Conservation (phyloP, 2,329 filamentous ascomycete species). For the Cercospora citrullina region DNA sequence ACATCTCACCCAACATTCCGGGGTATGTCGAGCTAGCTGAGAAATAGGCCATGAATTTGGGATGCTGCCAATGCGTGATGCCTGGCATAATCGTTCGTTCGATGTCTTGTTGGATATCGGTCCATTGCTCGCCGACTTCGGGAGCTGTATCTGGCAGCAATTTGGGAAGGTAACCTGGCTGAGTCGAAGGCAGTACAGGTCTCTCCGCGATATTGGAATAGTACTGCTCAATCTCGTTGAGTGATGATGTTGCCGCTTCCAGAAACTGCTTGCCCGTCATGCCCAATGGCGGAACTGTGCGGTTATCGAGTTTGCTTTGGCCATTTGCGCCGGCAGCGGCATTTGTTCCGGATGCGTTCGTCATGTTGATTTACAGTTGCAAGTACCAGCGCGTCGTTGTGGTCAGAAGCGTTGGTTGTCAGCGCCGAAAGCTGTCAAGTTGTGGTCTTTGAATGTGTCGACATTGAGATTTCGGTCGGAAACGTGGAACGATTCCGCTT, state of each 20-base stretch:
- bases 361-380: neutral
- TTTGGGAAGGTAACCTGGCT: slow-evolving; percentile 81
- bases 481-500: slow-evolving; percentile 7
- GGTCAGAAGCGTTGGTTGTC: neutral
- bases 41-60: slow-evolving; percentile 96
- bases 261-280: slow-evolving; percentile 83
- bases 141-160: slow-evolving; percentile 70
- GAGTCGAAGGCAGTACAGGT: slow-evolving; percentile 72
- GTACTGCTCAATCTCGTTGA: slow-evolving; percentile 85
- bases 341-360: slow-evolving; percentile 3
- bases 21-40: slow-evolving; percentile 80
- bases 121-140: slow-evolving; percentile 70
- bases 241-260: slow-evolving; percentile 70
- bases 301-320: slow-evolving; percentile 27
- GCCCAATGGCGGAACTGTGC: slow-evolving; percentile 38
- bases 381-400: neutral
- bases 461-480: slow-evolving; percentile 1
- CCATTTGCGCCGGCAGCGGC: slow-evolving; percentile 10
- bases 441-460: neutral
- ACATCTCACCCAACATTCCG: slow-evolving; percentile 87
- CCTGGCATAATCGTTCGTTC: slow-evolving; percentile 85
- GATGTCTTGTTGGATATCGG: slow-evolving; percentile 77
- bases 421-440: neutral
- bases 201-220: slow-evolving; percentile 71
- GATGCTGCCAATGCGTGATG: slow-evolving; percentile 91